phyloP scores from a whole-genome alignment of 805 yeast genomes.

The Candida anglica region DNA sequence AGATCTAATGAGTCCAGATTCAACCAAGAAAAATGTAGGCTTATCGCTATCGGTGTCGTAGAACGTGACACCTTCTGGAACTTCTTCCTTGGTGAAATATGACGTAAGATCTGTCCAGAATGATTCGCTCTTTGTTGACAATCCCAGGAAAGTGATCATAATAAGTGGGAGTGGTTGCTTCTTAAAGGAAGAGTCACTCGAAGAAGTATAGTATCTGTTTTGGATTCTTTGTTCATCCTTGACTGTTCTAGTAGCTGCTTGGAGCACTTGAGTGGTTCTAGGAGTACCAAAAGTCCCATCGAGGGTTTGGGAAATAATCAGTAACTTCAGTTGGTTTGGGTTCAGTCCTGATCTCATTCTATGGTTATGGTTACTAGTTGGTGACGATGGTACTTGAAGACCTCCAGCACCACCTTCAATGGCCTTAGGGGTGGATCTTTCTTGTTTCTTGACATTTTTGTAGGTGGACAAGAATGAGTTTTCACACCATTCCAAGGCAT shows the following conservation, averaged over 20 bases:
- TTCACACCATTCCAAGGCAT: slow-evolving; percentile 96
- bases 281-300: slow-evolving; percentile 44
- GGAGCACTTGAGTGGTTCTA: slow-evolving; percentile 47
- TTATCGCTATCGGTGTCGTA: slow-evolving; percentile 43
- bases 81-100: slow-evolving; percentile 45
- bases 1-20: slow-evolving; percentile 38
- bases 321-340: slow-evolving; percentile 6
- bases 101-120: slow-evolving; percentile 66
- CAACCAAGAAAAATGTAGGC: slow-evolving; percentile 58
- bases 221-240: slow-evolving; percentile 37
- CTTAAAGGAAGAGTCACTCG: slow-evolving; percentile 26
- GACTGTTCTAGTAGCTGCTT: slow-evolving; percentile 47
- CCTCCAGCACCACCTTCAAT: slow-evolving; percentile 4
- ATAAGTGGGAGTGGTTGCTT: slow-evolving; percentile 61
- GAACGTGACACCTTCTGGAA: slow-evolving; percentile 43
- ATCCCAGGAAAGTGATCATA: slow-evolving; percentile 60
- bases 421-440: slow-evolving; percentile 3
- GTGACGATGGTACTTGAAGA: not conserved
- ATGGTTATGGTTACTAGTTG: not conserved
- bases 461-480: slow-evolving; percentile 74
- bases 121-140: slow-evolving; percentile 41
- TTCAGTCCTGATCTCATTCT: not conserved
- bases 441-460: slow-evolving; percentile 28
- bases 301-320: slow-evolving; percentile 15
- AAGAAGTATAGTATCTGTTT: slow-evolving; percentile 49